A percentile compares a stretch with the other conserved stretches of the same genome.
Conservation (phyloP, 2,329 filamentous ascomycete genomes). For the Tolypocladium nubicola region DNA sequence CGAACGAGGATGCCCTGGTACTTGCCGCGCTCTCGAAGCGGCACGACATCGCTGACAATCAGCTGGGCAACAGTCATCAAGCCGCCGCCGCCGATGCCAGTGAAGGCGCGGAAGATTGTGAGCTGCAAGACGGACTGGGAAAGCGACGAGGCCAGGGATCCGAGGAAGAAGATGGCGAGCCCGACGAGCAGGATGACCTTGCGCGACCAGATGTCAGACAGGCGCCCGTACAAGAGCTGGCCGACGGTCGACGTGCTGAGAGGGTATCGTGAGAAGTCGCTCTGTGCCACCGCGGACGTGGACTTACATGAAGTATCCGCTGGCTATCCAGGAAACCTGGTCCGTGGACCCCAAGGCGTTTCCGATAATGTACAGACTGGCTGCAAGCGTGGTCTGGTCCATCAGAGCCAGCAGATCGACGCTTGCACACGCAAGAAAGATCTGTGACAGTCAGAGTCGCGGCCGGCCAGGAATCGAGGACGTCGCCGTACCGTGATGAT, state of each 20-base stretch:
- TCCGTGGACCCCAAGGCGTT: constrained; percentile 35
- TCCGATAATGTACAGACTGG: constrained; percentile 44
- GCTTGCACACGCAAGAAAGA: constrained; percentile 45
- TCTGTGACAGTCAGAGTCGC: constrained; percentile 22
- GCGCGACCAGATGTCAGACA: constrained; percentile 36
- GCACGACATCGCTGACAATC: constrained; percentile 60
- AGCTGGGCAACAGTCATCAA: constrained; percentile 62
- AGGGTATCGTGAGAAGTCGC: not conserved
- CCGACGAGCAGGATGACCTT: constrained; percentile 28
- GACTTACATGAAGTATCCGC: constrained; percentile 43
- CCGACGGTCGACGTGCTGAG: constrained; percentile 32
- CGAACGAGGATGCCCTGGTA: constrained; percentile 53
- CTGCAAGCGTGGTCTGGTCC: constrained; percentile 46
- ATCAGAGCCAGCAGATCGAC: constrained; percentile 45
- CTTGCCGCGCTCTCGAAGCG: constrained; percentile 56
- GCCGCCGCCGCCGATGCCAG: constrained; percentile 56
- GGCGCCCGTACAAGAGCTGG: constrained; percentile 33
- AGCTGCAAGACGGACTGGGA: constrained; percentile 28
- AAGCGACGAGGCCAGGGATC: constrained; percentile 31
- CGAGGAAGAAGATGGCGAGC: constrained; percentile 30
- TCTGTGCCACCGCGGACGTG: not conserved
- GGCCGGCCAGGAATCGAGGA: not conserved
- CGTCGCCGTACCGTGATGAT: constrained; percentile 35
- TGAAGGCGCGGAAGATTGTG: constrained; percentile 29
- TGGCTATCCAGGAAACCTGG: constrained; percentile 44